These are phyloP conservation scores for Debaryomycetaceae sp. DNA, from an alignment of 1,139 yeast species.

Conservation along the genomic window DNA sequence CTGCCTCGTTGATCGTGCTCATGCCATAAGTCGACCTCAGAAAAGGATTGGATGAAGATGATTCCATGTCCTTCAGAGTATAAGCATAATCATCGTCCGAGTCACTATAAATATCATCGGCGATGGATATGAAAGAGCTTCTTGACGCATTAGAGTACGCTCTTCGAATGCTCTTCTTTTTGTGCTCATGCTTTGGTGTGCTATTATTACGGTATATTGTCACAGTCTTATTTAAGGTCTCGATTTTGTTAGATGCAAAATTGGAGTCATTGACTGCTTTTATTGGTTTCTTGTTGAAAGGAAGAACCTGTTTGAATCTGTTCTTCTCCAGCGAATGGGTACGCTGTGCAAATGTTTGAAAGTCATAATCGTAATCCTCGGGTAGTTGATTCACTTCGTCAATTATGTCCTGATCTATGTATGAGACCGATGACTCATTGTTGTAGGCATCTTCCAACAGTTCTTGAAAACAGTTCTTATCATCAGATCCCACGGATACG, in stretches of 20 bases:
- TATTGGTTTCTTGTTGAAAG: slow-evolving; percentile 37
- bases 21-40: slow-evolving; percentile 7
- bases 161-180: slow-evolving; percentile 21
- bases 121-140: slow-evolving; percentile 23
- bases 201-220: slow-evolving; percentile 42
- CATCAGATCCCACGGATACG: slow-evolving; percentile 8
- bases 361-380: slow-evolving; percentile 56
- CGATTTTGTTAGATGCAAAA: slow-evolving; percentile 41
- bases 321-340: background rate
- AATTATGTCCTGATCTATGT: slow-evolving; percentile 34
- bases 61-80: background rate
- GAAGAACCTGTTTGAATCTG: slow-evolving; percentile 27
- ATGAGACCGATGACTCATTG: slow-evolving; percentile 9
- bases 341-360: slow-evolving; percentile 14
- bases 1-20: slow-evolving; percentile 15
- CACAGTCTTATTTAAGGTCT: slow-evolving; percentile 51
- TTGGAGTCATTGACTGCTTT: slow-evolving; percentile 23
- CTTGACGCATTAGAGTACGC: slow-evolving; percentile 27
- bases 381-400: slow-evolving; percentile 59
- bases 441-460: background rate
- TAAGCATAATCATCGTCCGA: background rate
- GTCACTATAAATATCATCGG: slow-evolving; percentile 19
- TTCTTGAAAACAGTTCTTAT: slow-evolving; percentile 1
- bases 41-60: slow-evolving; percentile 5
- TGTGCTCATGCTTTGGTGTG: slow-evolving; percentile 8